These are phyloP conservation scores for Suillus discolor DNA, from an alignment of 768 basidiomycete genomes.

Conservation along the genomic window DNA sequence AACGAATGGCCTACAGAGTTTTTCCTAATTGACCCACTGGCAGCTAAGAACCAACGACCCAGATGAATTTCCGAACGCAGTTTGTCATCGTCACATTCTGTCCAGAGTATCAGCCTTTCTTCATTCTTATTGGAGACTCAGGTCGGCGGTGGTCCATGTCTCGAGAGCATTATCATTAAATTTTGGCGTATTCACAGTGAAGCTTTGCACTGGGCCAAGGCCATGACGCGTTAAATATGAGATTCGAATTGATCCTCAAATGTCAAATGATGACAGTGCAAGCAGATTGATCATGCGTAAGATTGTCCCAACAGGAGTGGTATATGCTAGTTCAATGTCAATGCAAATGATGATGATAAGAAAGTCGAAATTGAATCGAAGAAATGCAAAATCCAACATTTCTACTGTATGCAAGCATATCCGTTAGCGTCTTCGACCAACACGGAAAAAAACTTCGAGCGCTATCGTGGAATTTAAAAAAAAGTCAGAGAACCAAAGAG, in stretches of 20 bases:
- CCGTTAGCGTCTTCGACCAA: background rate
- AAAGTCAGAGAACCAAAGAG: background rate
- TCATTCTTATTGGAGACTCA: no score
- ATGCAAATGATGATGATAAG: conserved; percentile 6
- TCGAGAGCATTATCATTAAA: no score
- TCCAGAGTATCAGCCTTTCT: no score
- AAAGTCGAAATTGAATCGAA: background rate
- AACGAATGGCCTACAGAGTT: no score
- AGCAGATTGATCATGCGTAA: background rate
- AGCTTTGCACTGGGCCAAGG: background rate
- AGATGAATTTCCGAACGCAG: no score
- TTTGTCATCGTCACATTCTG: no score
- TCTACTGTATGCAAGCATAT: background rate
- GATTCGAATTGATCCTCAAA: background rate
- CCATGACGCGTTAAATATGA: background rate
- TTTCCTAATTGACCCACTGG: no score
- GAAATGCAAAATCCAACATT: conserved; percentile 1
- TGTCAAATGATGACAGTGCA: background rate
- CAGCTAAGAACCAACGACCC: no score
- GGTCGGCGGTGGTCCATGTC: no score
- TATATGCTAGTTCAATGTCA: conserved; percentile 13
- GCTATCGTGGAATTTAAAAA: background rate
- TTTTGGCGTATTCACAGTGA: no score
- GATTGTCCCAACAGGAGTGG: background rate
- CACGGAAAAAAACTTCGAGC: background rate